Evolutionary conservation across 2,329 filamentous ascomycete genomes (phyloP).

Genomic region (Xylariaceae sp.): DNA sequence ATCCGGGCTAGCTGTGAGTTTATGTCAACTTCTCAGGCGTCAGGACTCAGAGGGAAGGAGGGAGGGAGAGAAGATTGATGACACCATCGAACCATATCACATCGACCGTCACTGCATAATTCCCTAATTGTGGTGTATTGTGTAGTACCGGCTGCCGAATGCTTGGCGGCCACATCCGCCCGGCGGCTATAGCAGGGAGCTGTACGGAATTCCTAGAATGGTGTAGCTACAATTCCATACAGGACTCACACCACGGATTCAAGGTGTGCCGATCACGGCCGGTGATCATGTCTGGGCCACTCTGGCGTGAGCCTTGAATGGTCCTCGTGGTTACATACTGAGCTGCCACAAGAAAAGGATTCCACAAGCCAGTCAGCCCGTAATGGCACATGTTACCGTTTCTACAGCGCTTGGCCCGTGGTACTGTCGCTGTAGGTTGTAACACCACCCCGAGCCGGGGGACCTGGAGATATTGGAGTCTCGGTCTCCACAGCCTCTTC

Average conservation of each 20-base stretch:
- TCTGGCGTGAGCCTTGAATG: too few relatives aligned
- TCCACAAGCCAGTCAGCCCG: neutral
- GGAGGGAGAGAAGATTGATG: conserved; percentile 5
- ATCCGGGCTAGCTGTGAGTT: conserved; percentile 2
- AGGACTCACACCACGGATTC: too few relatives aligned
- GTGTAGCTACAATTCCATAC: too few relatives aligned
- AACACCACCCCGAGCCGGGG: neutral
- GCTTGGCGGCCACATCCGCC: conserved; percentile 16
- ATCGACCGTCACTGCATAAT: conserved; percentile 6
- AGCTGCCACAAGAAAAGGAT: too few relatives aligned
- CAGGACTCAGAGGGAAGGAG: conserved; percentile 3
- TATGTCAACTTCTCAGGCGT: too few relatives aligned
- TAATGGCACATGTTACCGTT: neutral
- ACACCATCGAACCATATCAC: conserved; percentile 21
- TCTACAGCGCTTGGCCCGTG: neutral
- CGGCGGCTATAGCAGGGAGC: neutral
- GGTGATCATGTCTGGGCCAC: too few relatives aligned
- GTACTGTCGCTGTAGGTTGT: too few relatives aligned
- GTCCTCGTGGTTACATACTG: too few relatives aligned
- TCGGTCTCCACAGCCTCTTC: too few relatives aligned
- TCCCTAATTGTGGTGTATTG: neutral
- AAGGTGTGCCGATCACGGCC: too few relatives aligned
- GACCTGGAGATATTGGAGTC: too few relatives aligned
- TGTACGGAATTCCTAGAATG: too few relatives aligned
- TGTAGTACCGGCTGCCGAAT: neutral